Evolutionary conservation across 345 rosid genomes (phyloP).

Genomic region (Lenwebbia sp.): DNA sequence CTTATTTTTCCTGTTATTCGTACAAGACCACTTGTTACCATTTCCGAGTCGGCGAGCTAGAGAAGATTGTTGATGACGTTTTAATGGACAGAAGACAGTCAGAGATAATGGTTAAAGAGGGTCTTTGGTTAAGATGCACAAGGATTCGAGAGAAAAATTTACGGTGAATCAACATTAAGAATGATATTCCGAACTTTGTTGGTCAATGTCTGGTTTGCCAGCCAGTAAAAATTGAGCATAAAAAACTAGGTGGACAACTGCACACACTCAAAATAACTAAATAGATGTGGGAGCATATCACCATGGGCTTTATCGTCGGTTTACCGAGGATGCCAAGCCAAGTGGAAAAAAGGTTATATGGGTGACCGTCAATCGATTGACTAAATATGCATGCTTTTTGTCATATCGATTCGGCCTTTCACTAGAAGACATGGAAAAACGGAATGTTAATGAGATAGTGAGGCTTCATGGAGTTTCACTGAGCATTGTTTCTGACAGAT

Average conservation of each 20-base stretch:
- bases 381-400: not conserved
- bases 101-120: no score
- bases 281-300: no score
- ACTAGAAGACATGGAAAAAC: not conserved
- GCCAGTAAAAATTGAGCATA: not conserved
- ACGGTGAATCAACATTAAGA: not conserved
- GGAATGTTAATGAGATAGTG: not conserved
- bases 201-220: not conserved
- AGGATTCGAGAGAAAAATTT: not conserved
- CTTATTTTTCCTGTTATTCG: no score
- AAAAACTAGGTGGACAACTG: not conserved
- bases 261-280: no score
- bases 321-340: not conserved
- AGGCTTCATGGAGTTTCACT: no score
- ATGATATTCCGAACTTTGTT: not conserved
- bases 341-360: not conserved
- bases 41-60: no score
- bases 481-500: no score
- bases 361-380: not conserved
- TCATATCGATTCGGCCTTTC: not conserved
- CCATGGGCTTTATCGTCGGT: no score
- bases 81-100: no score
- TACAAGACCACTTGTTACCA: no score
- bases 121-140: not conserved
- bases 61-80: no score